Percentiles rank a stretch among this genome's conserved stretches.
phyloP scores from a whole-genome alignment of 768 basidiomycete species.

The Trametes cubensis region DNA sequence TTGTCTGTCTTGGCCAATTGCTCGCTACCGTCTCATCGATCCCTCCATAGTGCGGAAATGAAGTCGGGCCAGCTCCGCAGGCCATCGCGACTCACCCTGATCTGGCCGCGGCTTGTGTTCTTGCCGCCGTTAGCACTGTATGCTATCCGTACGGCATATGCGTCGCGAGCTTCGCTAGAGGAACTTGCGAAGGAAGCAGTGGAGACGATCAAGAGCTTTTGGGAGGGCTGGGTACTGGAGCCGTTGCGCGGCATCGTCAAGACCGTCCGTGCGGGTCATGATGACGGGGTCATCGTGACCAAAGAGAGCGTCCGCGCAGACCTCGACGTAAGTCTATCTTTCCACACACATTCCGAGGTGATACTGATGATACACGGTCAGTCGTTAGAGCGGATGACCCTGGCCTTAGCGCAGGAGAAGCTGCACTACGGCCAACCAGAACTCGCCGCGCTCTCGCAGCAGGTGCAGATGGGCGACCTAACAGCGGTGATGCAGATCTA shows the following conservation, averaged over 20 bases:
- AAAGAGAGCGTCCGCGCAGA: conserved; percentile 85
- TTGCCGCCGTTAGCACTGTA: conserved; percentile 70
- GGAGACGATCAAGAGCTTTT: conserved; percentile 72
- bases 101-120: conserved; percentile 84
- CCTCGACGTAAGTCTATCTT: conserved; percentile 58
- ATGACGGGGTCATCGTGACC: conserved; percentile 73
- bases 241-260: conserved; percentile 81
- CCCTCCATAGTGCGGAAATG: conserved; percentile 27
- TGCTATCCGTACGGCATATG: conserved; percentile 51
- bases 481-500: conserved; percentile 86
- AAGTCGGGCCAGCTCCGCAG: conserved; percentile 51
- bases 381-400: conserved; percentile 93
- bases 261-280: conserved; percentile 82
- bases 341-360: neutral
- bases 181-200: conserved; percentile 60
- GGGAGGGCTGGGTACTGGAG: conserved; percentile 83
- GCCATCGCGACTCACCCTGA: conserved; percentile 65
- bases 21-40: conserved; percentile 19
- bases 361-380: conserved; percentile 33
- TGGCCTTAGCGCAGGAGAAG: conserved; percentile 82
- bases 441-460: conserved; percentile 62
- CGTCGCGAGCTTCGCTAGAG: conserved; percentile 58
- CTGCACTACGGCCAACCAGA: conserved; percentile 65
- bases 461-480: conserved; percentile 79
- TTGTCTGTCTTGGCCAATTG: conserved; percentile 26